Conservation (phyloP, 2,329 filamentous ascomycete genomes). For the Colletotrichum sp. region DNA sequence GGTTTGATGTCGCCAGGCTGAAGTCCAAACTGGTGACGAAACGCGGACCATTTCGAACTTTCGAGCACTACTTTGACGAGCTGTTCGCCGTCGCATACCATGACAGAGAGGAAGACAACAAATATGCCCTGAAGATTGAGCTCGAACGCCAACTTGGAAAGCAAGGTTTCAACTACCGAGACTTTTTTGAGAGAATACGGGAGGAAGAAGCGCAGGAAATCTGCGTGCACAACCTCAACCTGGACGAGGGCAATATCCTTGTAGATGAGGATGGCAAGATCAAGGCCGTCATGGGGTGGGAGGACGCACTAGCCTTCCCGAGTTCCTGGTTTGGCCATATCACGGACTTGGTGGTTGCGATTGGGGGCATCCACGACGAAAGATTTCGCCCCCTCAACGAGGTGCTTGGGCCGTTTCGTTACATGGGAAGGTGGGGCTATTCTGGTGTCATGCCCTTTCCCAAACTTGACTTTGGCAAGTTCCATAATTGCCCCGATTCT, state of each 20-base stretch:
- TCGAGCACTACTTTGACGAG: not conserved
- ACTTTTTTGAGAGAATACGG: not conserved
- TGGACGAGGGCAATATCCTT: conserved; percentile 10
- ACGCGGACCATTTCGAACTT: not conserved
- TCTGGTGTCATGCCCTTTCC: not conserved
- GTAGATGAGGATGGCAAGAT: not conserved
- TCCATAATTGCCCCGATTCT: not conserved
- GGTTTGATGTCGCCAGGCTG: not conserved
- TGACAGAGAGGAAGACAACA: not conserved
- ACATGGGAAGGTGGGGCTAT: not conserved
- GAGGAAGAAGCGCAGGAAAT: not conserved
- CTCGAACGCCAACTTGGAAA: not conserved
- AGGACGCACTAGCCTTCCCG: conserved; percentile 7
- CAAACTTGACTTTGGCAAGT: not conserved
- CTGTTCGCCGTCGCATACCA: not conserved
- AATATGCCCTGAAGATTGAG: not conserved
- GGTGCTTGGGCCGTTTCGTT: not conserved
- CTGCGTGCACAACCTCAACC: conserved; percentile 4
- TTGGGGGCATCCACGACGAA: not conserved
- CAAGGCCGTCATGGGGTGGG: conserved; percentile 17
- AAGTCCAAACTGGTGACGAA: not conserved
- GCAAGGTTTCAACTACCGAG: not conserved
- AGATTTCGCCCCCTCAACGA: not conserved
- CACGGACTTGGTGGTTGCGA: not conserved
- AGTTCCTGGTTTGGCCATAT: not conserved